phyloP scores from a whole-genome alignment of 176 grass and related monocot species.

The Coix lacrymajobi region DNA sequence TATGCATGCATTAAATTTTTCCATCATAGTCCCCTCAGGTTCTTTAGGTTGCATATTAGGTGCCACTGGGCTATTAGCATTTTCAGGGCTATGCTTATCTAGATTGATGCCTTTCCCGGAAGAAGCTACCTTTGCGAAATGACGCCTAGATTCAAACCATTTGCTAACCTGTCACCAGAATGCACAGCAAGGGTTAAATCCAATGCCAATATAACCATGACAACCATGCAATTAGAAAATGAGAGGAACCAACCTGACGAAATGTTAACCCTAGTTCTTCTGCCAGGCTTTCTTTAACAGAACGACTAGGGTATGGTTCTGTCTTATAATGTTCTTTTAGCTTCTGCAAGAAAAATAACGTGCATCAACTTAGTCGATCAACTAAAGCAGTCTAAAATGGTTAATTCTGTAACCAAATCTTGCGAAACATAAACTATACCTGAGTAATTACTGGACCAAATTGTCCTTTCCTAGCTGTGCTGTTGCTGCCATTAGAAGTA shows the following conservation, averaged over 20 bases:
- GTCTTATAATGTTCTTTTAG: constrained; percentile 42
- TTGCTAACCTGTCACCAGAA: constrained; percentile 44
- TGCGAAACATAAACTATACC: constrained; percentile 20
- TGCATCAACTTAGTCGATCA: not conserved
- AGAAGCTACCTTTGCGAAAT: constrained; percentile 23
- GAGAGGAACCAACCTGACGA: constrained; percentile 30
- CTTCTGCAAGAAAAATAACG: constrained; percentile 37
- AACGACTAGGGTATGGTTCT: constrained; percentile 47
- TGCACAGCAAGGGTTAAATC: constrained; percentile 4
- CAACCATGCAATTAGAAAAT: constrained; percentile 20
- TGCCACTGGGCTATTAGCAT: not conserved
- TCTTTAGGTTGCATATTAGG: not conserved
- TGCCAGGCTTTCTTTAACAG: constrained; percentile 50
- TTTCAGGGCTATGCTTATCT: constrained; percentile 11
- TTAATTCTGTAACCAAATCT: not conserved
- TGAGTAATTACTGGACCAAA: constrained; percentile 39
- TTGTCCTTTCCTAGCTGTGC: not conserved
- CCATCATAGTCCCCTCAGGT: not conserved
- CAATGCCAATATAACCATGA: constrained; percentile 2
- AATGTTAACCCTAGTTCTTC: constrained; percentile 54
- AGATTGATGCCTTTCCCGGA: not conserved
- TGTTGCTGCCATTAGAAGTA: constrained; percentile 32
- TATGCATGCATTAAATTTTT: constrained; percentile 13
- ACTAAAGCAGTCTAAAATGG: not conserved
- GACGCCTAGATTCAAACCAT: constrained; percentile 54